Evolutionary conservation across 495 filamentous ascomycete genomes (phyloP).

Genomic region (Neurospora sp.): DNA sequence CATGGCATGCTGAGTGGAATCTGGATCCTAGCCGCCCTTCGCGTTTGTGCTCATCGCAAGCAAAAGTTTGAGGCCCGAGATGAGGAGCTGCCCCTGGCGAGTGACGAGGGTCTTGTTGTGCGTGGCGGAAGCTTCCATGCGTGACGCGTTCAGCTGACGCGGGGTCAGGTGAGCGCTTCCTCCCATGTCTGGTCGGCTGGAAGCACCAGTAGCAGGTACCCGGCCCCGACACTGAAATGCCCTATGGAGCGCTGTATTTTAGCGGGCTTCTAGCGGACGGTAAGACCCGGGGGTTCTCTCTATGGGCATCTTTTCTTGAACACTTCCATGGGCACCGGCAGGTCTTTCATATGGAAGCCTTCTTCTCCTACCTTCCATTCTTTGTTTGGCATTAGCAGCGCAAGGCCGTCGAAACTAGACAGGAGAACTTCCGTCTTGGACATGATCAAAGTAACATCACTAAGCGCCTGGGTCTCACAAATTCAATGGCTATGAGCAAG

Average conservation of each 20-base stretch:
- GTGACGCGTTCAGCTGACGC: not conserved
- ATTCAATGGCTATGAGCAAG: not conserved
- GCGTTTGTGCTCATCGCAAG: not conserved
- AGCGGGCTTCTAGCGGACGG: no score
- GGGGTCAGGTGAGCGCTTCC: not conserved
- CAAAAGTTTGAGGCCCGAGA: not conserved
- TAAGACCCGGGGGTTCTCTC: no score
- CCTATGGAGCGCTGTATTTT: not conserved
- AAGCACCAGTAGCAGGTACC: no score
- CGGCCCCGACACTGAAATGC: not conserved
- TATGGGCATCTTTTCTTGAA: no score
- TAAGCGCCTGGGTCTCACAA: not conserved
- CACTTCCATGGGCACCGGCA: no score
- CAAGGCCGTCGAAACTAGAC: not conserved
- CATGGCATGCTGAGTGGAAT: slow-evolving; percentile 39
- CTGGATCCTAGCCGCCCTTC: not conserved
- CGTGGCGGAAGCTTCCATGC: not conserved
- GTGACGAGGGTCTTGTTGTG: not conserved
- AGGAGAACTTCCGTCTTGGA: not conserved
- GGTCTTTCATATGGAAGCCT: no score
- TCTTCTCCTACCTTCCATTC: not conserved
- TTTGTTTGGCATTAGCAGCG: not conserved
- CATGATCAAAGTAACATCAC: not conserved
- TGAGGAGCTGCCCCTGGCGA: not conserved
- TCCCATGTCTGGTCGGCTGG: no score